Base-by-base conservation (phyloP, 2,329 filamentous ascomycete genomes). In the Amylocarpus encephaloides region DNA sequence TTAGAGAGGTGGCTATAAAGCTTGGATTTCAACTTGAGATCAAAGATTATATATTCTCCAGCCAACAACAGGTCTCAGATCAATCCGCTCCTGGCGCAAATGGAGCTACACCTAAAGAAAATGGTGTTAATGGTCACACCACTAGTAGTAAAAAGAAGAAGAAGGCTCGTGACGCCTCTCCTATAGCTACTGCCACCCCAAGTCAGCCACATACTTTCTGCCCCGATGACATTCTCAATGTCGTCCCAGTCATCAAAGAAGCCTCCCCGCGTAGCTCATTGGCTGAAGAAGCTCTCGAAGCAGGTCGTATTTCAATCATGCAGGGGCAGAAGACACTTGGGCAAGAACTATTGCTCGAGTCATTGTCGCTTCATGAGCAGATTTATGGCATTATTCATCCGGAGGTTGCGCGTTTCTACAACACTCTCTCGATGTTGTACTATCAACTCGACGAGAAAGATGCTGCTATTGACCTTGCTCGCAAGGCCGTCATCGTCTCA, bases 371-470 rank as follows among this genome's bases (percentile, higher is more conserved):
- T 39, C 92, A 98, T 64, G 93, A 98, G 75, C 93, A 98, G 70
- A 97, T 98, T 60, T 98, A 98, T 64, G 93, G 93, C 53, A 94
- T 97, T 50, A 77, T 98, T 22, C 93, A 98, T 67, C 91, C 93
- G 1, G 93, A 98, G 71, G 92, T 97, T 52, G 93, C 92, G 42
- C 84, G 91, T 57, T 86, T 95, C 26, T 98, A 98, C 75, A 92
- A 95, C 70, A 90, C 87, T 46, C 72, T 98, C 41, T 95, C 93
- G 2, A 95, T 95, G 76, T 78, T 97, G 49, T 96, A 96, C 73
- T 97, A 94, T 70, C 88, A 94, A 68, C 80, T 95, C n/a, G 93
- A 97, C 48, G 93, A 98, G 73, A 97, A 97, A 76, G 88, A 91
- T 34, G 88, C 89, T 9, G 93, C 93, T 19, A 86, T 97, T 19